Evolutionary conservation across 1,139 yeast genomes (phyloP).

Genomic region (Kurtzmaniella quercitrusa): DNA sequence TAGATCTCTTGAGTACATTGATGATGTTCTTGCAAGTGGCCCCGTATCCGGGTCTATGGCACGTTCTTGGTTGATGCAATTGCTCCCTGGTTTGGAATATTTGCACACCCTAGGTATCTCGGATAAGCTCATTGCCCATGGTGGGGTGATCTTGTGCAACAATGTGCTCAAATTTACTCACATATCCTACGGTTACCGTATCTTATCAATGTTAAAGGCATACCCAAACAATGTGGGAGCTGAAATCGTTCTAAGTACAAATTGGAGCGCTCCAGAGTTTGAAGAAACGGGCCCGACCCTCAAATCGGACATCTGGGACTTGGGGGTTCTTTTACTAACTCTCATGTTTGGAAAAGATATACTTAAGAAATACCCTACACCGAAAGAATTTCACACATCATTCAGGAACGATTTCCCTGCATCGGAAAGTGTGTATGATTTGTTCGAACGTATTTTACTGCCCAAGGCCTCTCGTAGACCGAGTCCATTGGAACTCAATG

Average conservation of each 20-base stretch:
- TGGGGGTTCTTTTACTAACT: constrained; percentile 76
- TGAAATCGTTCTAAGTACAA: not conserved
- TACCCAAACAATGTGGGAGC: constrained; percentile 37
- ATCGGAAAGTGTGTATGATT: constrained; percentile 50
- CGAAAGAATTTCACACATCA: constrained; percentile 55
- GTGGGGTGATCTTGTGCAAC: constrained; percentile 1
- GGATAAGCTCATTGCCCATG: constrained; percentile 60
- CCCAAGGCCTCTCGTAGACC: constrained; percentile 68
- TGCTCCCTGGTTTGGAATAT: constrained; percentile 79
- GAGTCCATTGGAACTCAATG: constrained; percentile 77
- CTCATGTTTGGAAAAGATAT: constrained; percentile 56
- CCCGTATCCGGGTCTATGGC: constrained; percentile 70
- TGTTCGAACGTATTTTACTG: constrained; percentile 63
- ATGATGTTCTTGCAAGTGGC: constrained; percentile 41
- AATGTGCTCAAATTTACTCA: constrained; percentile 58
- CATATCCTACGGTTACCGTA: constrained; percentile 66
- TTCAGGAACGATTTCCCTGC: constrained; percentile 32
- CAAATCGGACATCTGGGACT: constrained; percentile 89
- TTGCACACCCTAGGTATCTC: constrained; percentile 77
- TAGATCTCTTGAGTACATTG: constrained; percentile 15
- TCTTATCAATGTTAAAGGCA: constrained; percentile 54
- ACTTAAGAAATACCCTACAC: constrained; percentile 50
- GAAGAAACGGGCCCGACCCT: constrained; percentile 50
- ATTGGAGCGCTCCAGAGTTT: constrained; percentile 82
- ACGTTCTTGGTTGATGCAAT: constrained; percentile 82